Base-by-base conservation (phyloP, 495 filamentous ascomycete genomes). In the Rostrohypoxylon terebratum region DNA sequence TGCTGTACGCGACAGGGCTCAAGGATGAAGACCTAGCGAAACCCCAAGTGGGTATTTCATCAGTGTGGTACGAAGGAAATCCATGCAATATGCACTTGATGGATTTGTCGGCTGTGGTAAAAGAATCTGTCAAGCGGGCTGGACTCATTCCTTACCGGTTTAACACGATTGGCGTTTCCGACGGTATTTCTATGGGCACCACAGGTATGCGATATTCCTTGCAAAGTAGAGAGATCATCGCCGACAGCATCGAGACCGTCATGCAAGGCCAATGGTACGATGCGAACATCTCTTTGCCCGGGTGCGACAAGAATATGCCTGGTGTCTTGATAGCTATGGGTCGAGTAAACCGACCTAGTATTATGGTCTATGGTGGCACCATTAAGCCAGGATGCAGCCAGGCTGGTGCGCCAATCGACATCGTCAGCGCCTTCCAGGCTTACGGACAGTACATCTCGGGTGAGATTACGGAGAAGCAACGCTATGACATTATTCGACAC, bases 261-360 rank as follows among this genome's bases (percentile, higher is more conserved):
- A 99, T 99, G 96, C 89, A 93, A 54, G 96, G 93, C 11, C 96
- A 99, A 85, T 99, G 96, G 96, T 99, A 99, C 79, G 96, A 99
- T 81, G 96, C 92, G 77, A 98, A 98, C 79, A 93, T 99, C 78
- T 96, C 93, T 18, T 92, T 99, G 74, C 96, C 96, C n/a, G 96
- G 96, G 44, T 99, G 96, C 81, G 96, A 99, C 86, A 99, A 99
- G 90, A 99, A 99, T 82, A 98, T 99, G 96, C 96, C 96, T 6
- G 96, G 96, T 82, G 96, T 98, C 38, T 82, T 98, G 67, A 99
- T 99, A 84, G 96, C 96, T 45, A 98, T 98, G 96, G 96, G 93
- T 31, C 87, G 96, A 54, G 89, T 97, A 75, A 98, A 99, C 83
- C 85, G 96, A 59, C 96, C 96, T 28, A 92, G 91, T 66, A 78